Percentiles rank a stretch among this genome's conserved stretches.
These are phyloP conservation scores for Amphibolis antarctica DNA, from an alignment of 106 monocot genomes.

Conservation along the genomic window DNA sequence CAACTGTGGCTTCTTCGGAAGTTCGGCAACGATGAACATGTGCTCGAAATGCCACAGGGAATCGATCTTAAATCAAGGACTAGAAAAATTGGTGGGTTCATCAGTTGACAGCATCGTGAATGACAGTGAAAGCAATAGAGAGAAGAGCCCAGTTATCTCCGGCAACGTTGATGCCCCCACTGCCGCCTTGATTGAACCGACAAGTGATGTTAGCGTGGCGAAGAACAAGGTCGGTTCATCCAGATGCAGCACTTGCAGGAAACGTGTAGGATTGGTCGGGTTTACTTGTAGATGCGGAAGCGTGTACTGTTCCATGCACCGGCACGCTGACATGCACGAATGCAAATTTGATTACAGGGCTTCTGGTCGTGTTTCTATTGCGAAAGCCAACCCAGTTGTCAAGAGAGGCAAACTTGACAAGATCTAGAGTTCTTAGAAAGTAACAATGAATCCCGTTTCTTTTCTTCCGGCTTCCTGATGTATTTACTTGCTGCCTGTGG, in stretches of 20 bases:
- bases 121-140: conserved; percentile 19
- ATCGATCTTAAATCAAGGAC: conserved; percentile 29
- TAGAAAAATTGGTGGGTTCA: conserved; percentile 27
- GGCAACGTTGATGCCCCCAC: conserved; percentile 4
- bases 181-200: conserved; percentile 2
- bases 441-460: too few relatives aligned
- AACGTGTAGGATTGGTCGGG: conserved; percentile 37
- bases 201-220: conserved; percentile 10
- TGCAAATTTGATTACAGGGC: conserved; percentile 43
- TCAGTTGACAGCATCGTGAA: conserved; percentile 31
- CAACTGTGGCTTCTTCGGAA: conserved; percentile 72
- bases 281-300: conserved; percentile 49
- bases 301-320: conserved; percentile 38
- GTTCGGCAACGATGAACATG: conserved; percentile 58
- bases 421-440: conserved; percentile 30
- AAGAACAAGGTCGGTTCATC: conserved; percentile 24
- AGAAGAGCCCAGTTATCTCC: conserved; percentile 3
- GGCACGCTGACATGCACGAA: conserved; percentile 40
- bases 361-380: conserved; percentile 32
- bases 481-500: too few relatives aligned
- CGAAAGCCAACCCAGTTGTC: conserved; percentile 50
- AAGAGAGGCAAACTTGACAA: conserved; percentile 62
- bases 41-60: conserved; percentile 72
- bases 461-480: too few relatives aligned
- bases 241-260: conserved; percentile 34